Evolutionary conservation across 768 basidiomycete genomes (phyloP).

Genomic region (Agaricus bisporus): DNA sequence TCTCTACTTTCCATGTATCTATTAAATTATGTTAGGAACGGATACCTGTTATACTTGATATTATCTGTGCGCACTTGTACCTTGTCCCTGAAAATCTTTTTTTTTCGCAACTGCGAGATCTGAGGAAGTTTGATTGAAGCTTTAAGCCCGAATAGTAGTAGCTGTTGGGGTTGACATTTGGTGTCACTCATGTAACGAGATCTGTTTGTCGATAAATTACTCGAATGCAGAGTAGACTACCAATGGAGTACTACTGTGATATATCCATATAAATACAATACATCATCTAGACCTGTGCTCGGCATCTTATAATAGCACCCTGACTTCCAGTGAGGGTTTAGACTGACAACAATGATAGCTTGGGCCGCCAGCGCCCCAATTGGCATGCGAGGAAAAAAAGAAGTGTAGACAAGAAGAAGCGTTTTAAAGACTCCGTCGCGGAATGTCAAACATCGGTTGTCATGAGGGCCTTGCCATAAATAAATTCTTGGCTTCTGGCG

Average conservation of each 20-base stretch:
- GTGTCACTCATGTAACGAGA: conserved; percentile 3
- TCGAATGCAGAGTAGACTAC: background rate
- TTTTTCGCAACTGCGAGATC: background rate
- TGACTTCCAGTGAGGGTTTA: conserved; percentile 1
- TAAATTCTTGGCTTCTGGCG: background rate
- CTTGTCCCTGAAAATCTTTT: conserved; percentile 7
- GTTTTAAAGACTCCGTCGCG: conserved; percentile 9
- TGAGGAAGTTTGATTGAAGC: background rate
- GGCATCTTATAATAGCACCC: background rate
- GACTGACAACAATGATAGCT: conserved; percentile 2
- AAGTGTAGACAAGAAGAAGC: conserved; percentile 3
- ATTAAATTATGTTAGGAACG: conserved; percentile 3
- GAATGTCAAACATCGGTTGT: background rate
- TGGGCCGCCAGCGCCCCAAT: conserved; percentile 3
- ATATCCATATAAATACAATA: background rate
- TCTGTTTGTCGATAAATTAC: background rate
- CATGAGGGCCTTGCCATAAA: background rate
- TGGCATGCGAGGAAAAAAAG: background rate
- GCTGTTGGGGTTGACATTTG: background rate
- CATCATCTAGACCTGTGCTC: background rate
- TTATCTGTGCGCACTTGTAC: background rate
- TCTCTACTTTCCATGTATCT: conserved; percentile 3
- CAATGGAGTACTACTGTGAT: background rate
- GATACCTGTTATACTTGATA: background rate
- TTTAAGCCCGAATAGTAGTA: background rate